Percentiles rank a stretch among this genome's conserved stretches.
Evolutionary conservation across 352 stramenopile genomes (phyloP).

Genomic region (Pythium plurisporium): DNA sequence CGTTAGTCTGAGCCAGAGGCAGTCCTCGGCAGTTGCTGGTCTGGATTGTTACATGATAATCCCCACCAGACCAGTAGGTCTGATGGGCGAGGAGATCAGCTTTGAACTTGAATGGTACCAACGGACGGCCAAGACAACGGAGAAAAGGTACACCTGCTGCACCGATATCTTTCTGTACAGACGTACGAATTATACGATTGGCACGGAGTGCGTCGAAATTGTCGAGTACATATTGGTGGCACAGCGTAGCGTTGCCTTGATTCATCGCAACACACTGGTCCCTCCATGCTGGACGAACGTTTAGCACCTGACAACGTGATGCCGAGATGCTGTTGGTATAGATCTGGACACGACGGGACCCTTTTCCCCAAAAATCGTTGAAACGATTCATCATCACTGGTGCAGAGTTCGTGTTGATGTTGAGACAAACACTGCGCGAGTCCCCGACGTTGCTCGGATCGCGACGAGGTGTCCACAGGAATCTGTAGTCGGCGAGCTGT

Average conservation of each 20-base stretch:
- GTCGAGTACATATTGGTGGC: slow-evolving; percentile 43
- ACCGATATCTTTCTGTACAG: slow-evolving; percentile 35
- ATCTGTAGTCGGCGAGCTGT: neutral
- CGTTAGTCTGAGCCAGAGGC: slow-evolving; percentile 27
- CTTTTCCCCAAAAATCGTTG: slow-evolving; percentile 31
- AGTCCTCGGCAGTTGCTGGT: slow-evolving; percentile 42
- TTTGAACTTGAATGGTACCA: slow-evolving; percentile 37
- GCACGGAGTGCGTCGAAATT: slow-evolving; percentile 34
- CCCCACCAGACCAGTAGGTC: slow-evolving; percentile 41
- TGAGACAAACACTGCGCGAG: slow-evolving; percentile 22
- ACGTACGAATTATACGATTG: slow-evolving; percentile 30
- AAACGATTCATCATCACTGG: slow-evolving; percentile 23
- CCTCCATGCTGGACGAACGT: neutral
- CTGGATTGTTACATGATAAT: slow-evolving; percentile 44
- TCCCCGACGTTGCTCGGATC: neutral
- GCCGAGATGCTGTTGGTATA: slow-evolving; percentile 33
- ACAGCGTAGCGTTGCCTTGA: slow-evolving; percentile 30
- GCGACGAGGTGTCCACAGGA: neutral
- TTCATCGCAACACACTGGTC: slow-evolving; percentile 30
- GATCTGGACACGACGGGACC: slow-evolving; percentile 21
- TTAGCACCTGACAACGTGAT: slow-evolving; percentile 18
- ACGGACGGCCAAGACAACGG: slow-evolving; percentile 38
- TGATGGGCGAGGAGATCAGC: slow-evolving; percentile 54
- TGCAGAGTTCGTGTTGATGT: slow-evolving; percentile 19
- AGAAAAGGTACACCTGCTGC: slow-evolving; percentile 40